These are phyloP conservation scores for Tetradesmus lagerheimii DNA, from an alignment of 139 green algal genomes.

Conservation along the genomic window DNA sequence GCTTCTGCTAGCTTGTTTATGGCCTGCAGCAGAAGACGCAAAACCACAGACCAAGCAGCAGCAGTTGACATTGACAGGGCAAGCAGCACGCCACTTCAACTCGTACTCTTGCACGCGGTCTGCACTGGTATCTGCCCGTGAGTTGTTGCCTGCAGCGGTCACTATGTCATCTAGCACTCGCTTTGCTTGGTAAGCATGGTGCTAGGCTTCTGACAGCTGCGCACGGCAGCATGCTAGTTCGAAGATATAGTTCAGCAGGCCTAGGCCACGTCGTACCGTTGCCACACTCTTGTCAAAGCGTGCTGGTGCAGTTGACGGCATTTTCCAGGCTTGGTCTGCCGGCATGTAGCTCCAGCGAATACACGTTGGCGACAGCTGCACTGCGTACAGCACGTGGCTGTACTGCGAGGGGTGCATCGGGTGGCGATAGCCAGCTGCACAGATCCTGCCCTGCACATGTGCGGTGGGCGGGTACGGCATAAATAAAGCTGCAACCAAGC, in stretches of 20 bases:
- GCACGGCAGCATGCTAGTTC: too few species aligned
- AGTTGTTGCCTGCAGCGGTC: too few species aligned
- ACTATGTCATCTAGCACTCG: too few species aligned
- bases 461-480: neutral
- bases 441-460: conserved; percentile 4
- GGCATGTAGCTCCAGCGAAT: conserved; percentile 10
- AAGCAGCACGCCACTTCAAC: too few species aligned
- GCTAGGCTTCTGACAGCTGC: too few species aligned
- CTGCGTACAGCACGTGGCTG: conserved; percentile 39
- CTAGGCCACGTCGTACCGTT: neutral
- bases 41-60: neutral
- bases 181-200: too few species aligned
- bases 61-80: too few species aligned
- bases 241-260: too few species aligned
- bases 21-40: neutral
- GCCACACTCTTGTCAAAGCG: conserved; percentile 39
- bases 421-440: neutral
- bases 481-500: neutral
- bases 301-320: neutral
- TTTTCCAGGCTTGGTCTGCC: conserved; percentile 6
- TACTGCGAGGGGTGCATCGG: conserved; percentile 27
- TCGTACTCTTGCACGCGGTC: too few species aligned
- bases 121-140: too few species aligned
- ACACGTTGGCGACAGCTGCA: neutral
- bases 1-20: conserved; percentile 41